These are phyloP conservation scores for Oryza brachyantha DNA, from an alignment of 176 grass and related monocot genomes.

Conservation along the genomic window DNA sequence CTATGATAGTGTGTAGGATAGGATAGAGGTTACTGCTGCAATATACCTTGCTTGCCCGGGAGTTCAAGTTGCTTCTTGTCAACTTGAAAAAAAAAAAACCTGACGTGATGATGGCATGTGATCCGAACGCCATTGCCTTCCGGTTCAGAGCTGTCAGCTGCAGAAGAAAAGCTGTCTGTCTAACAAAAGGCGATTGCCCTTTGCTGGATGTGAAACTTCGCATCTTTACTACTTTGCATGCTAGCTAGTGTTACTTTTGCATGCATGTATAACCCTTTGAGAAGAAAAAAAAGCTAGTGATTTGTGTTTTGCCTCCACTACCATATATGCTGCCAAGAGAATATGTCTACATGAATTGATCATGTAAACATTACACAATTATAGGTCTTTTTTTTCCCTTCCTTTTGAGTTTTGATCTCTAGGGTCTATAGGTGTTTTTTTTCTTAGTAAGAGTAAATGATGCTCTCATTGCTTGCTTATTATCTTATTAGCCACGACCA, in stretches of 20 bases:
- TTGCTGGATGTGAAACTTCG: conserved; percentile 29
- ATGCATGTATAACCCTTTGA: too few species aligned
- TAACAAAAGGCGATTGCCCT: conserved; percentile 36
- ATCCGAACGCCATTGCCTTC: conserved; percentile 1
- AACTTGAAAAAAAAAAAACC: conserved; percentile 24
- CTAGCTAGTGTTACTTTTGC: too few species aligned
- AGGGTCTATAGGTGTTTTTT: not conserved
- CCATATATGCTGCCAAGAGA: too few species aligned
- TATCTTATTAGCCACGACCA: too few species aligned
- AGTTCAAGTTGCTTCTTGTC: conserved; percentile 26
- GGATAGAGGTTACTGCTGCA: not conserved
- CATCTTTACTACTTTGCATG: not conserved
- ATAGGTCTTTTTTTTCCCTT: not conserved
- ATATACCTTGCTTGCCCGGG: conserved; percentile 42
- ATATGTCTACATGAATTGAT: too few species aligned
- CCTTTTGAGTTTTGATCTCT: not conserved
- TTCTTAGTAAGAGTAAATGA: not conserved
- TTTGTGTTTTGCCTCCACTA: too few species aligned
- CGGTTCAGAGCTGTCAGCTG: not conserved
- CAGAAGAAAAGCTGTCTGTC: conserved; percentile 29
- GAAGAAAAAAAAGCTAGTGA: too few species aligned
- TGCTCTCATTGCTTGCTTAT: too few species aligned
- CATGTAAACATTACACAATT: too few species aligned
- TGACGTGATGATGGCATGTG: conserved; percentile 4
- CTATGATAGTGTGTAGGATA: not conserved